Evolutionary conservation across 768 basidiomycete genomes (phyloP), one percentile per base, ranked within the genome.

Genomic region (Hypholoma fasciculare): DNA sequence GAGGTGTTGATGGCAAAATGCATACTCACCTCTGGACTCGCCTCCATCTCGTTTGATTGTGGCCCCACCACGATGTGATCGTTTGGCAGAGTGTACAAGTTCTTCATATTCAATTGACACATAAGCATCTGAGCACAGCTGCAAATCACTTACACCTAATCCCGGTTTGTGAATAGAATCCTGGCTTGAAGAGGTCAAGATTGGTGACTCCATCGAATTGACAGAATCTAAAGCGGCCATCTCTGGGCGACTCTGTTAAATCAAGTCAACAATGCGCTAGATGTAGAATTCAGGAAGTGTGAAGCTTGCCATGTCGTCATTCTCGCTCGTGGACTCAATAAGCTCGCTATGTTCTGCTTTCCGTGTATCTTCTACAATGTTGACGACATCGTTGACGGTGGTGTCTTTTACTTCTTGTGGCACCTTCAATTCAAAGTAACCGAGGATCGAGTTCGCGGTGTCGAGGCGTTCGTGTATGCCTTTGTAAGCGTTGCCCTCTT

Each of bases 71-170:
- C 7, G 26, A 74, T 69, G 26, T 69, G 69, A 7, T 57, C 61
- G 53, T 71, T 71, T 0, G 71, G 72, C 7, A 71, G 64, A 36
- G 55, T 70, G 57, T 71, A 74, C 8, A 74, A 58, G 34, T 63
- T 68, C 72, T 73, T 49, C 19, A n/a, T 56, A 37, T 27, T 40
- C 9, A 19, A 53, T 52, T 3, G 38, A 20, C 19, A 34, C 48
- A 40, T 36, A 2, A 17, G 27, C 30, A 40, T 46, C 8, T 26
- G 11, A 17, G 1, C 13, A 17, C 13, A 50, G 6, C 30, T 16
- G n/a, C 49, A 38, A 3, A 34, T 34, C 4, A 54, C 59, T 49
- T 59, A 68, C 69, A 20, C 49, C 58, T 27, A 36, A 42, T 26
- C 52, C 52, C 3, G 55, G 49, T 36, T 52, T 38, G 14, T 36